These are phyloP conservation scores for Blastobotrys chiropterorum DNA, from an alignment of 805 yeast genomes.

Conservation along the genomic window DNA sequence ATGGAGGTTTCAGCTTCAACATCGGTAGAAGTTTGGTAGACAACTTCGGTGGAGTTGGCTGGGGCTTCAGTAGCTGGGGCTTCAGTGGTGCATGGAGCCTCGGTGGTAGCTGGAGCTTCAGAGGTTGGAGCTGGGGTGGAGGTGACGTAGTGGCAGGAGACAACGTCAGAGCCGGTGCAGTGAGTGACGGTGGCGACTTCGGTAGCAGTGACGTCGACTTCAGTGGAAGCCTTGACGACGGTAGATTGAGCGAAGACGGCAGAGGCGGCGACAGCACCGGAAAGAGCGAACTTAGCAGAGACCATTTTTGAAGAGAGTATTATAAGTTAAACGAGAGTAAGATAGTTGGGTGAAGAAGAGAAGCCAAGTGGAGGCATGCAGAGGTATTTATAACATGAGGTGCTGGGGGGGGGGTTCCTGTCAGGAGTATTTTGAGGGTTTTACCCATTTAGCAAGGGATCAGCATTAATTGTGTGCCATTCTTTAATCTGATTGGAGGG, in stretches of 20 bases:
- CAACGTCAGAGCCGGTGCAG: conserved; percentile 26
- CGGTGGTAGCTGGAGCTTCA: neutral
- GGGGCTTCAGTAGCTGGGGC: conserved; percentile 9
- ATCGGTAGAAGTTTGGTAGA: conserved; percentile 12
- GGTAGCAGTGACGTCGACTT: conserved; percentile 13
- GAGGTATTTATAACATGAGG: neutral
- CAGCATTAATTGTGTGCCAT: neutral
- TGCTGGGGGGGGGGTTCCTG: too few relatives aligned
- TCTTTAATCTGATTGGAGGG: neutral
- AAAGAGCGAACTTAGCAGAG: conserved; percentile 17
- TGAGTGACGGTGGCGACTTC: conserved; percentile 24
- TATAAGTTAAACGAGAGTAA: neutral
- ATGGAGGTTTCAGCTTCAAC: conserved; percentile 30
- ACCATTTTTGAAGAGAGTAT: conserved; percentile 6
- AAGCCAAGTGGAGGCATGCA: neutral
- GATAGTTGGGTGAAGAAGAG: neutral
- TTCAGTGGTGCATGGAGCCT: conserved; percentile 5
- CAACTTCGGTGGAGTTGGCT: conserved; percentile 13
- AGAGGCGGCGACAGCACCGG: conserved; percentile 18
- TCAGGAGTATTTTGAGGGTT: neutral
- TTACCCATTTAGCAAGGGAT: neutral
- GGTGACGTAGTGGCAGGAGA: conserved; percentile 19
- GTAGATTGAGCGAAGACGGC: conserved; percentile 14
- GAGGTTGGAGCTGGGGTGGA: conserved; percentile 3
- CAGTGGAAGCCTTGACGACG: conserved; percentile 10